Percentiles rank a stretch among this genome's conserved stretches.
phyloP scores from a whole-genome alignment of 1,284 basidiomycete species.

The Ceratobasidium theobromae region DNA sequence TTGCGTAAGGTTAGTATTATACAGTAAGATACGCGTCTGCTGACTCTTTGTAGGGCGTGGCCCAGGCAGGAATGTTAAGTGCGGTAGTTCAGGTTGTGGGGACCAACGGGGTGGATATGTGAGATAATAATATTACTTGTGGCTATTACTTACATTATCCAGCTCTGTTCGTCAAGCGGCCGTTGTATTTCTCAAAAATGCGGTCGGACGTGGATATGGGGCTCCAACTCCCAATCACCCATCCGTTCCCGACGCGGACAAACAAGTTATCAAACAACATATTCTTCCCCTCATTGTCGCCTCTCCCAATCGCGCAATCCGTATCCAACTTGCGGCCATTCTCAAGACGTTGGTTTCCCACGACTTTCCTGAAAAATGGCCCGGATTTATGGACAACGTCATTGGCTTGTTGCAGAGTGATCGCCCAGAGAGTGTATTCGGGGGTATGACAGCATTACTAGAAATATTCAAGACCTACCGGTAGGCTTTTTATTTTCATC shows the following conservation, averaged over 20 bases:
- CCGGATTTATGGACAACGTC: constrained; percentile 60
- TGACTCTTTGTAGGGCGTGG: constrained; percentile 56
- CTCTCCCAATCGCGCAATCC: constrained; percentile 66
- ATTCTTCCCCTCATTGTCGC: constrained; percentile 68
- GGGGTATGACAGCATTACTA: constrained; percentile 72
- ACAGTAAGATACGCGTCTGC: constrained; percentile 15
- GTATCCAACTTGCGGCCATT: constrained; percentile 68
- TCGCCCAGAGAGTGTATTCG: constrained; percentile 69
- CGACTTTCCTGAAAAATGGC: constrained; percentile 78
- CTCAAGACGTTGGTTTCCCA: constrained; percentile 68
- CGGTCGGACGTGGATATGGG: constrained; percentile 68
- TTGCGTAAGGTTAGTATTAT: constrained; percentile 66
- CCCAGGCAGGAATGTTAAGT: constrained; percentile 74
- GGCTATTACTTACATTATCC: neutral
- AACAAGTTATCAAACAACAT: constrained; percentile 63
- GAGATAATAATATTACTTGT: constrained; percentile 45
- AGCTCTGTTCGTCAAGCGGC: constrained; percentile 78
- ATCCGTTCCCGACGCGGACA: constrained; percentile 65
- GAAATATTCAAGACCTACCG: constrained; percentile 75
- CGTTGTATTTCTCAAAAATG: constrained; percentile 84
- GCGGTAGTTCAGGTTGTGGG: constrained; percentile 80
- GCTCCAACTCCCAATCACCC: constrained; percentile 53
- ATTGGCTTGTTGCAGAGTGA: constrained; percentile 62
- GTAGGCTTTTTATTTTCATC: constrained; percentile 41
- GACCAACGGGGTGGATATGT: constrained; percentile 73